Percentiles rank a stretch among this genome's conserved stretches.
Evolutionary conservation across 768 basidiomycete species (phyloP).

Genomic region (Lentinula sp.): DNA sequence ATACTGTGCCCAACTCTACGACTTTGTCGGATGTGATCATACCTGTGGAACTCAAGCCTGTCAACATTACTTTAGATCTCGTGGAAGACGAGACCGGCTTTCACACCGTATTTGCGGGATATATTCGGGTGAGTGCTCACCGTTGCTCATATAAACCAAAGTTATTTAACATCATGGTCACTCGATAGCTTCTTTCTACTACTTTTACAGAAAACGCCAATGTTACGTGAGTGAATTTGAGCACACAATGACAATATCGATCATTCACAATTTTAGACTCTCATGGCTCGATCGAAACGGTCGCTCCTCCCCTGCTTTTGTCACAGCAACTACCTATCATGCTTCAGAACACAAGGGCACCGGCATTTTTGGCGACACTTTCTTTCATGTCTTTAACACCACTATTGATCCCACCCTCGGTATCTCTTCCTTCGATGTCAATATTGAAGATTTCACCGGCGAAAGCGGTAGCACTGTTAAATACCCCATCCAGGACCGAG

Average conservation of each 20-base stretch:
- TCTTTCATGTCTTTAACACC: conserved; percentile 10
- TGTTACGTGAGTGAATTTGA: not conserved
- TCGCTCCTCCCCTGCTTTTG: not conserved
- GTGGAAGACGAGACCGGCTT: not conserved
- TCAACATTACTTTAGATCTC: conserved; percentile 8
- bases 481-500: not conserved
- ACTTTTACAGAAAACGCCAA: not conserved
- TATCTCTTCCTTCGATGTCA: conserved; percentile 8
- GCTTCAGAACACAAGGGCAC: not conserved
- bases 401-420: conserved; percentile 5
- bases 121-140: conserved; percentile 2
- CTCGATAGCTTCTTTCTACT: conserved; percentile 1
- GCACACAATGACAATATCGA: not conserved
- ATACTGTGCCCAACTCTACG: conserved; percentile 14
- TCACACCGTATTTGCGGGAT: conserved; percentile 8
- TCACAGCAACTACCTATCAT: not conserved
- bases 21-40: conserved; percentile 12
- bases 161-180: not conserved
- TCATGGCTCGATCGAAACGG: conserved; percentile 6
- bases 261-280: not conserved
- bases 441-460: not conserved
- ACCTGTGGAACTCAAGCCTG: conserved; percentile 10
- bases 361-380: conserved; percentile 12
- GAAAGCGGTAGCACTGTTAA: not conserved
- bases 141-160: not conserved